Percentiles rank a stretch among this genome's conserved stretches.
Conservation (phyloP, 1,139 yeast species). For the Kodamaea suecica region DNA sequence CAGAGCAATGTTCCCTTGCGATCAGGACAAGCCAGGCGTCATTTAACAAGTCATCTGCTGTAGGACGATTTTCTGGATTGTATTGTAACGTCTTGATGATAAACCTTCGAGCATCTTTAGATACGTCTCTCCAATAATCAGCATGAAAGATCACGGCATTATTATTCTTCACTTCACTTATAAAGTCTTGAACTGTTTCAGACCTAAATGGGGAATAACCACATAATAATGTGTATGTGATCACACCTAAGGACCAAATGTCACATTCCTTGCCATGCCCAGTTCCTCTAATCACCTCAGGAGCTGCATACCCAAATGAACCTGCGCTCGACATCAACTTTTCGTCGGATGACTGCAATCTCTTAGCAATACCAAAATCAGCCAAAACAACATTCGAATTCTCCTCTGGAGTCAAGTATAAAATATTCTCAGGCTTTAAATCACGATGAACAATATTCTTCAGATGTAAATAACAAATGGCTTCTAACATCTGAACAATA, state of each 20-base stretch:
- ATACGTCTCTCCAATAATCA: constrained; percentile 80
- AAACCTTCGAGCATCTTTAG: constrained; percentile 71
- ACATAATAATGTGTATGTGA: constrained; percentile 82
- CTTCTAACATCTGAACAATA: constrained; percentile 66
- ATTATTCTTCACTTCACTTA: constrained; percentile 68
- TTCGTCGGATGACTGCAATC: constrained; percentile 56
- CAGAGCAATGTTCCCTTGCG: constrained; percentile 45
- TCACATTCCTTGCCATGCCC: constrained; percentile 92
- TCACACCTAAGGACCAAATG: constrained; percentile 89
- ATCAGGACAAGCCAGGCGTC: constrained; percentile 69
- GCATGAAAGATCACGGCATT: constrained; percentile 80
- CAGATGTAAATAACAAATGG: constrained; percentile 69
- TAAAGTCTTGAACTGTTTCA: constrained; percentile 76
- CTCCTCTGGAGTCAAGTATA: constrained; percentile 52
- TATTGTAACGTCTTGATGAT: constrained; percentile 63
- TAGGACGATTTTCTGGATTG: constrained; percentile 64
- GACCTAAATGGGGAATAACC: constrained; percentile 93
- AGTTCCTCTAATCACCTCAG: constrained; percentile 71
- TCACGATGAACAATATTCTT: constrained; percentile 85
- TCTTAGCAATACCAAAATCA: constrained; percentile 90
- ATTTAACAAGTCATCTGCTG: constrained; percentile 57
- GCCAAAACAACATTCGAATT: constrained; percentile 77
- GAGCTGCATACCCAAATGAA: constrained; percentile 91
- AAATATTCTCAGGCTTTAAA: constrained; percentile 83
- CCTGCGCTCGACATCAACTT: constrained; percentile 79